Conservation (phyloP, 257 asterid species). For the Paulownia fortunei region DNA sequence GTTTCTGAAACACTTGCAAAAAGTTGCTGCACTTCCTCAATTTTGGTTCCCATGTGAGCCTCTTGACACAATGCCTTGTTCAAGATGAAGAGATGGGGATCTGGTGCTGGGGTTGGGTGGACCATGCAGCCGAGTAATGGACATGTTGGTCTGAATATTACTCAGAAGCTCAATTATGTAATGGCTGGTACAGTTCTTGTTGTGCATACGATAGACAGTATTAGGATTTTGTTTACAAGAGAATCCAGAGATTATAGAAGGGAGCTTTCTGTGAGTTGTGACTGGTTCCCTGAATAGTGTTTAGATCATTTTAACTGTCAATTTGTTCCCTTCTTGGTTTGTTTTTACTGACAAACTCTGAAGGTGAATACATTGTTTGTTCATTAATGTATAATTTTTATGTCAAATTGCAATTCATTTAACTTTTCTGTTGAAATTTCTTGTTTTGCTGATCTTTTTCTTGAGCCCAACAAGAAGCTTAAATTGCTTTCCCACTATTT, state of each 20-base stretch:
- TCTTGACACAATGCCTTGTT: not conserved
- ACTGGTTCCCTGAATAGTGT: slow-evolving; percentile 17
- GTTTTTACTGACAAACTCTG: slow-evolving; percentile 12
- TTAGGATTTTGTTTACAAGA: slow-evolving; percentile 27
- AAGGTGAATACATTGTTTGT: slow-evolving; percentile 23
- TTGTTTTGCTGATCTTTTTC: not conserved
- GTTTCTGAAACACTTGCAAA: slow-evolving; percentile 4
- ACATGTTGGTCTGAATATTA: slow-evolving; percentile 4
- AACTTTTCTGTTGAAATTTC: not conserved
- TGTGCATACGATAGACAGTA: slow-evolving; percentile 35
- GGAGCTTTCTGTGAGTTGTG: slow-evolving; percentile 30
- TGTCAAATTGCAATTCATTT: not conserved
- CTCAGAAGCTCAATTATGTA: not conserved
- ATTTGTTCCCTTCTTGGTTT: slow-evolving; percentile 9
- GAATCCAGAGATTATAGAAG: slow-evolving; percentile 20
- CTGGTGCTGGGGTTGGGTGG: slow-evolving; percentile 1
- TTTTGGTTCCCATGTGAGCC: slow-evolving; percentile 7
- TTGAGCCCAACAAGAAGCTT: not conserved
- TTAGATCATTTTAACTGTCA: slow-evolving; percentile 25
- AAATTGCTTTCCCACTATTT: not conserved
- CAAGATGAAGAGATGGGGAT: slow-evolving; percentile 25
- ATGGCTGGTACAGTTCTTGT: slow-evolving; percentile 20
- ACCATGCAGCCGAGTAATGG: not conserved
- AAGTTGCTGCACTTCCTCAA: slow-evolving; percentile 19
- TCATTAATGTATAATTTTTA: slow-evolving; percentile 20